These are phyloP conservation scores for Plasmodium vivax DNA, from an alignment of 169 alveolate genomes.

Conservation along the genomic window DNA sequence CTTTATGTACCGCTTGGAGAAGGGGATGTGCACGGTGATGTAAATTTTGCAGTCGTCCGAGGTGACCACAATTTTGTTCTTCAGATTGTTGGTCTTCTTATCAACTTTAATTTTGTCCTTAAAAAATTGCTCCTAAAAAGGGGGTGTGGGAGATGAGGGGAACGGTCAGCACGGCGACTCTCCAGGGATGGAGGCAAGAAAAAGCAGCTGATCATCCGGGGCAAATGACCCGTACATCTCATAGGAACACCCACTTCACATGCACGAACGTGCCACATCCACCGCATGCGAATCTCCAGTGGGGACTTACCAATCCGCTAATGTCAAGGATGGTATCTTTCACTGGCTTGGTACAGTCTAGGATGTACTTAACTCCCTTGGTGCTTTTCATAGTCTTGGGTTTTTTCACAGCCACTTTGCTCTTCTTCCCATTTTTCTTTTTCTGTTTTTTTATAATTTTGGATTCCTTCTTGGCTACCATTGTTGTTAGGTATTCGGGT, in stretches of 20 bases:
- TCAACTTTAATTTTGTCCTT: slow-evolving; percentile 95
- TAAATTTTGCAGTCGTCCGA: slow-evolving; percentile 92
- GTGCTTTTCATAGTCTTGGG: slow-evolving; percentile 32
- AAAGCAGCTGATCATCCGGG: background rate
- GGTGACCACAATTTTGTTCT: slow-evolving; percentile 91
- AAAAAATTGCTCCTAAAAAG: slow-evolving; percentile 92
- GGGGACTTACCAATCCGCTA: slow-evolving; percentile 85
- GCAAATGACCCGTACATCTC: background rate
- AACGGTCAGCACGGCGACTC: background rate
- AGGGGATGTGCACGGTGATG: slow-evolving; percentile 95
- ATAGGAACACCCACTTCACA: too few relatives aligned
- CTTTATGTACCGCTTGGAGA: slow-evolving; percentile 97
- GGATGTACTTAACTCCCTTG: slow-evolving; percentile 75
- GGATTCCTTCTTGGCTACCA: slow-evolving; percentile 56
- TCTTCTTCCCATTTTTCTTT: slow-evolving; percentile 34
- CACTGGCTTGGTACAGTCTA: slow-evolving; percentile 94
- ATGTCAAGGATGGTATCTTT: slow-evolving; percentile 94
- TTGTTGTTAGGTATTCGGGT: background rate
- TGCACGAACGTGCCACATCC: background rate
- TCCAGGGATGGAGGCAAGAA: background rate
- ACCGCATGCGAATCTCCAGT: background rate
- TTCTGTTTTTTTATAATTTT: slow-evolving; percentile 35
- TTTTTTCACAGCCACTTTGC: slow-evolving; percentile 36
- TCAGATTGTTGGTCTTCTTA: slow-evolving; percentile 96
- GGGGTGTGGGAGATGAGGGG: background rate